phyloP scores from a whole-genome alignment of 208 protist species.

The Angomonas ambiguus region DNA sequence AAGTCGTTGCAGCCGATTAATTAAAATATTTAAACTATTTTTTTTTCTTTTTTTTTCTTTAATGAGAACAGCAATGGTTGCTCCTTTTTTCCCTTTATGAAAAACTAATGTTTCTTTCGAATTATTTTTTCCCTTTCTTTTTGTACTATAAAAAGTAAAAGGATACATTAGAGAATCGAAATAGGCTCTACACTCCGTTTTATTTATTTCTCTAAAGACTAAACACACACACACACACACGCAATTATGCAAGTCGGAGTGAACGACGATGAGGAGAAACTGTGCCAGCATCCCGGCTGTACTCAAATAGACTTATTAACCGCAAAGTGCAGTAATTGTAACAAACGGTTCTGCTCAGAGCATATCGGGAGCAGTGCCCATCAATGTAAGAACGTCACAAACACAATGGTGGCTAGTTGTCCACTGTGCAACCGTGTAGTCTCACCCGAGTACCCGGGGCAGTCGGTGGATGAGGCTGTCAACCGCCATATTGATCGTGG shows the following conservation, averaged over 20 bases:
- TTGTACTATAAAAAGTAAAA: neutral
- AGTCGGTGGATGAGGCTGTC: constrained; percentile 62
- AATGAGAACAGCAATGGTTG: neutral
- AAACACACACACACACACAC: neutral
- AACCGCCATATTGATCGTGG: constrained; percentile 71
- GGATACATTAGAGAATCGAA: neutral
- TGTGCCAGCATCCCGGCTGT: constrained; percentile 67
- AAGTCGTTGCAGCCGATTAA: neutral
- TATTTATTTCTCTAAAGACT: too few species aligned
- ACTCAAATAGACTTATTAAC: constrained; percentile 67
- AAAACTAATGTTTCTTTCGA: neutral
- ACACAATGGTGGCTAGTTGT: constrained; percentile 36
- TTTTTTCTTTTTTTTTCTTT: constrained; percentile 5
- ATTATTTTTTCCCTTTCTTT: constrained; percentile 4
- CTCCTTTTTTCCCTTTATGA: neutral
- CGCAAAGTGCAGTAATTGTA: constrained; percentile 62
- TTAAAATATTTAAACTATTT: neutral
- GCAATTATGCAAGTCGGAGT: constrained; percentile 90
- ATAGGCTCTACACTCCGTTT: neutral
- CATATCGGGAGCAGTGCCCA: constrained; percentile 65
- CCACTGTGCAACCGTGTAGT: constrained; percentile 52
- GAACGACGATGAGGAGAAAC: constrained; percentile 60
- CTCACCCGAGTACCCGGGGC: constrained; percentile 42
- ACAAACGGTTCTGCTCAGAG: constrained; percentile 67
- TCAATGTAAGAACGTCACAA: constrained; percentile 36